A percentile compares a stretch with the other conserved stretches of the same genome.
phyloP scores from a whole-genome alignment of 768 basidiomycete species.

The Tephrocybe rancida region DNA sequence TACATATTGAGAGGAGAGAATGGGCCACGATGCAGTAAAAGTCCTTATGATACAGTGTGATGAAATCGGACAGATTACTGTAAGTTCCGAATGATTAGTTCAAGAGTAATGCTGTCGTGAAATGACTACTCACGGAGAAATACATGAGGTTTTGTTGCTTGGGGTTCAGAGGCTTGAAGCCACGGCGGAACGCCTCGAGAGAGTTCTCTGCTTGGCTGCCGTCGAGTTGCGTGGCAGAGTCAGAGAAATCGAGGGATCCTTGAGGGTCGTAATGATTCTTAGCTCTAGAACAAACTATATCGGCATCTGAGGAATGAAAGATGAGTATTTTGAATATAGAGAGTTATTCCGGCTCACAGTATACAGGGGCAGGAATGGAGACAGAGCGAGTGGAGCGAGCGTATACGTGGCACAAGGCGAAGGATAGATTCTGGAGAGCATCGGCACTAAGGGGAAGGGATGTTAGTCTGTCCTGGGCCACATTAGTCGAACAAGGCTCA shows the following conservation, averaged over 20 bases:
- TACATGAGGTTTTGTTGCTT: slow-evolving; percentile 60
- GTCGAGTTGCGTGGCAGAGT: slow-evolving; percentile 53
- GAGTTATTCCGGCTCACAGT: slow-evolving; percentile 50
- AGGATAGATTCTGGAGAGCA: slow-evolving; percentile 65
- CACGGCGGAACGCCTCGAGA: slow-evolving; percentile 50
- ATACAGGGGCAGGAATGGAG: slow-evolving; percentile 82
- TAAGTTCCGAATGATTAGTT: background rate
- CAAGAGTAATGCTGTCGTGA: background rate
- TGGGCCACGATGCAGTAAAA: background rate
- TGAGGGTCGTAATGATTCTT: slow-evolving; percentile 81
- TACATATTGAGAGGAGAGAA: background rate
- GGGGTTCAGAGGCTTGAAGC: slow-evolving; percentile 58
- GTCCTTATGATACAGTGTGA: background rate
- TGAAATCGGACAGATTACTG: slow-evolving; percentile 4
- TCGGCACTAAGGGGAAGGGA: slow-evolving; percentile 43
- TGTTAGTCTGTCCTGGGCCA: background rate
- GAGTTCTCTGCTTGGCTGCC: slow-evolving; percentile 39
- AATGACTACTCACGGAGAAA: slow-evolving; percentile 45
- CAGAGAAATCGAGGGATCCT: slow-evolving; percentile 58
- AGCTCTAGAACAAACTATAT: slow-evolving; percentile 64
- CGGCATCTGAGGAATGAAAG: slow-evolving; percentile 17
- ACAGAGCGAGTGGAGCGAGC: slow-evolving; percentile 81
- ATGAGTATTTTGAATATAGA: background rate
- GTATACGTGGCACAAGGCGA: slow-evolving; percentile 57
- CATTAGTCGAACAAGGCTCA: slow-evolving; percentile 26